Base-by-base conservation (phyloP, 176 grass and related monocot genomes). In the Hyparrhenia diplandra region DNA sequence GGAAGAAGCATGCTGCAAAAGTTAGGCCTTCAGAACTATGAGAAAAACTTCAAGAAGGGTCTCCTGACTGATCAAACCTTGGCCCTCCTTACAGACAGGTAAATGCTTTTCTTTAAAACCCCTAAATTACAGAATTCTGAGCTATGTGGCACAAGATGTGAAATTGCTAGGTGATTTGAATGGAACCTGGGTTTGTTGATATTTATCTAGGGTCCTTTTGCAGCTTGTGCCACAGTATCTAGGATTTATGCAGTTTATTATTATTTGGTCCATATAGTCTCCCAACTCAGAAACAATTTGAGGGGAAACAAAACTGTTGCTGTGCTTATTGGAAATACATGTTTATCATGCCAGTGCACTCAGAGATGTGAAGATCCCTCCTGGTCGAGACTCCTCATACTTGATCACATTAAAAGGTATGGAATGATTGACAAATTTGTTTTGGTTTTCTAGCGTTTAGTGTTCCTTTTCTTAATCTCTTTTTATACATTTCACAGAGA, bases 31-130 rank as follows among this genome's bases (percentile, higher is more conserved):
- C 87, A 99, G 79, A 99, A 93, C 67, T 99, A 99, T 74, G 96
- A 95, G 64, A 99, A 93, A 73, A 93, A 99, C 83, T 95, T 99
- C 84, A 95, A 95, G 87, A 99, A 90, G 77, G 96, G 96, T 49
- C 88, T 99, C 71, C 85, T 99, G 35, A 93, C 87, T 55, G 96
- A 99, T 93, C 76, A 66, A 82, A 99, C 92, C 47, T 84, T 99
- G 76, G 80, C 87, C 66, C 90, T 99, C 24, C 92, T 99, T 55
- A 99, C 85, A 39, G 96, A 99, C 52, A 95, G 96, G 96, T 89
- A 85, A 21, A 5, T 24, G 24, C 62, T 31, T 51, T 4, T 41
- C 7, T 40, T 32, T 34, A 52, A 42, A 28, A 14, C 10, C 25
- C 54, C 1, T 5, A 37, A 54, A 67, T 16, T 24, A 29, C 3